These are phyloP conservation scores for Cardamine resedifolia DNA, from an alignment of 345 rosid genomes.

Conservation along the genomic window DNA sequence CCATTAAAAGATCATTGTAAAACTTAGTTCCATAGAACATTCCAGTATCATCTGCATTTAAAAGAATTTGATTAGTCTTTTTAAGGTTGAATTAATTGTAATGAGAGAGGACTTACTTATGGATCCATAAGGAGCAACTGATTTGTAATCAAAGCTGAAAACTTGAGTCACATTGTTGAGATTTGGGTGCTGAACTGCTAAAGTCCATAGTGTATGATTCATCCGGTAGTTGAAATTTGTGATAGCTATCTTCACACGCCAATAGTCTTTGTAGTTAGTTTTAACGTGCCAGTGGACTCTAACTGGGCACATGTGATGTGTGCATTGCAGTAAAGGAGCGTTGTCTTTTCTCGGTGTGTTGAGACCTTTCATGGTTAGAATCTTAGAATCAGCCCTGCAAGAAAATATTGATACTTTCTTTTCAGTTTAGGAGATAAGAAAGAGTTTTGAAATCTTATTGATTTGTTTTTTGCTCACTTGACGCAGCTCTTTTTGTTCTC, in stretches of 20 bases:
- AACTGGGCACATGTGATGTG: slow-evolving; percentile 78
- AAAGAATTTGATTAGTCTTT: background rate
- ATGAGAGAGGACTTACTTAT: slow-evolving; percentile 48
- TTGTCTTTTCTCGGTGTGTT: slow-evolving; percentile 67
- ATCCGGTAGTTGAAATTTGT: slow-evolving; percentile 70
- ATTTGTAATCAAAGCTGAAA: slow-evolving; percentile 80
- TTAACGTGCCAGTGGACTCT: slow-evolving; percentile 92
- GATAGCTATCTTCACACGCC: slow-evolving; percentile 70
- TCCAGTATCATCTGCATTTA: slow-evolving; percentile 75
- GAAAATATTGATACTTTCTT: background rate
- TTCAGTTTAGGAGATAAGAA: slow-evolving; percentile 1
- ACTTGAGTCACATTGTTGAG: slow-evolving; percentile 86
- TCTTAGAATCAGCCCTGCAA: slow-evolving; percentile 71
- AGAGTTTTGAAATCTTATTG: background rate
- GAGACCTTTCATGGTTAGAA: slow-evolving; percentile 52
- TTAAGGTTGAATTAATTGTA: background rate
- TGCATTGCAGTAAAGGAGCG: slow-evolving; percentile 66
- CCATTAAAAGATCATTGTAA: slow-evolving; percentile 81
- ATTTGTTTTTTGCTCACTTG: slow-evolving; percentile 51
- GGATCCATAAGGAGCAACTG: slow-evolving; percentile 68
- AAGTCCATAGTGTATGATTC: slow-evolving; percentile 74
- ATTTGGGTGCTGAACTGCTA: slow-evolving; percentile 78
- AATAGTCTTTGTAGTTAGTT: slow-evolving; percentile 69
- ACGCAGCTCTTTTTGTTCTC: slow-evolving; percentile 64
- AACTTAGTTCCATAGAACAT: slow-evolving; percentile 79